Conservation (phyloP, 2,329 filamentous ascomycete genomes). For the Tothia fuscella region DNA sequence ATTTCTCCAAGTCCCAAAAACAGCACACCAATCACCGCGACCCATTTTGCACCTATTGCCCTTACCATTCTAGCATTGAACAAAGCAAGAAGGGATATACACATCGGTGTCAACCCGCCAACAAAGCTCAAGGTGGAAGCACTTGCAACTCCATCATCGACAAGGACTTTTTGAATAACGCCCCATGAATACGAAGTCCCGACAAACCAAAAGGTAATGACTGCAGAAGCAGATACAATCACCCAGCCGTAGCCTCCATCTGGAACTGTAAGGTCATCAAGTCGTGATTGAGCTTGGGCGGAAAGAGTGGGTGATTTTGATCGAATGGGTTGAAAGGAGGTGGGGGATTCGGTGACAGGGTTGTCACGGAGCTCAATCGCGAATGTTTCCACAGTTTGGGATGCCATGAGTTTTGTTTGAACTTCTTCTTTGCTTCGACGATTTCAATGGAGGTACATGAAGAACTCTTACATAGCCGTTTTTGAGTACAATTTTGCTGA, state of each 20-base stretch:
- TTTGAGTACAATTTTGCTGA: too few species aligned
- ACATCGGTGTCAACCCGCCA: constrained; percentile 40
- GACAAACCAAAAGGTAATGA: constrained; percentile 32
- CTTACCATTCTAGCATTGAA: constrained; percentile 41
- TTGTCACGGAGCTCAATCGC: too few species aligned
- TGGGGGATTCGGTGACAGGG: too few species aligned
- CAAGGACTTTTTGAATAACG: constrained; percentile 45
- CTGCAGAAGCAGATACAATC: constrained; percentile 38
- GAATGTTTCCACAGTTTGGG: too few species aligned
- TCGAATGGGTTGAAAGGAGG: too few species aligned
- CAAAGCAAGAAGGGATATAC: constrained; percentile 41
- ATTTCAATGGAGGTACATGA: too few species aligned
- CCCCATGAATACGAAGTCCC: constrained; percentile 49
- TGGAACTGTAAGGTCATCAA: too few species aligned
- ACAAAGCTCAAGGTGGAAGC: constrained; percentile 47
- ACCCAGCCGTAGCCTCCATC: constrained; percentile 48
- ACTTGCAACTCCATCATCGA: constrained; percentile 35
- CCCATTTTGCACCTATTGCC: constrained; percentile 35
- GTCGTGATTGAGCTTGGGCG: too few species aligned
- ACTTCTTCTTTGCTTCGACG: too few species aligned
- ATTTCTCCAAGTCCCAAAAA: constrained; percentile 40
- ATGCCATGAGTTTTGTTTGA: too few species aligned
- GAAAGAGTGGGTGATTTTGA: too few species aligned
- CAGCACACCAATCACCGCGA: constrained; percentile 37
- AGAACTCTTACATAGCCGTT: too few species aligned